These are phyloP conservation scores for Nicotiana rustica DNA, from an alignment of 305 asterid genomes.

Conservation along the genomic window DNA sequence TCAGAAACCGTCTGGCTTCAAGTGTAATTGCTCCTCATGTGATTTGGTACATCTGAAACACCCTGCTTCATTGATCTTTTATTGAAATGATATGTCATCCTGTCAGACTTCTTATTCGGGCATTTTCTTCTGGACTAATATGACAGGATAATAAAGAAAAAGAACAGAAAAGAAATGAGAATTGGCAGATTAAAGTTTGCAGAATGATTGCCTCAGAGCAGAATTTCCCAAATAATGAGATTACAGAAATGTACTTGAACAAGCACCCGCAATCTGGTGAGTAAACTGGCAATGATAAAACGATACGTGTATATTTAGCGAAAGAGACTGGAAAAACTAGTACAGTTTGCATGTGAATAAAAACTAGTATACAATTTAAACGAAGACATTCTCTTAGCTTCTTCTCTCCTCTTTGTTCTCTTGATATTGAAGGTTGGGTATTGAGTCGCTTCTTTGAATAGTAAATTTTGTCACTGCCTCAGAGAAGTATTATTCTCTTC, in stretches of 20 bases:
- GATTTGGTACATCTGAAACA: constrained; percentile 56
- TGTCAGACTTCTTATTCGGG: constrained; percentile 19
- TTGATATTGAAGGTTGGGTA: too few species aligned
- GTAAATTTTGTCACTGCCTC: too few species aligned
- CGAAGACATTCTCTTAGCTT: too few species aligned
- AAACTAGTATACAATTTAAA: too few species aligned
- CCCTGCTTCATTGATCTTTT: constrained; percentile 18
- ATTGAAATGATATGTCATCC: not conserved
- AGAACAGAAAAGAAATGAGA: constrained; percentile 61
- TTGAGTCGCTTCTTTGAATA: too few species aligned
- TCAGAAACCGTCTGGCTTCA: constrained; percentile 68
- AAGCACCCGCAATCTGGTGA: constrained; percentile 61
- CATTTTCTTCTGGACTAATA: constrained; percentile 34
- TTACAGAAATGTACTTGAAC: constrained; percentile 70
- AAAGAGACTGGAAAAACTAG: not conserved
- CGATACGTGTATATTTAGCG: not conserved
- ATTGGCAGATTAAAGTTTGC: constrained; percentile 75
- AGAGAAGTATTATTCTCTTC: too few species aligned
- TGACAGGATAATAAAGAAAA: constrained; percentile 76
- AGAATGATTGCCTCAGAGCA: constrained; percentile 70
- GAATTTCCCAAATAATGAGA: constrained; percentile 74
- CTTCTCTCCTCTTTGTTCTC: too few species aligned
- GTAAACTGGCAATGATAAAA: constrained; percentile 30
- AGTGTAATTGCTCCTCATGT: constrained; percentile 79
- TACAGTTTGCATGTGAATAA: not conserved